Conservation (phyloP, 2,329 filamentous ascomycete species). For the Colletotrichum kahawae region DNA sequence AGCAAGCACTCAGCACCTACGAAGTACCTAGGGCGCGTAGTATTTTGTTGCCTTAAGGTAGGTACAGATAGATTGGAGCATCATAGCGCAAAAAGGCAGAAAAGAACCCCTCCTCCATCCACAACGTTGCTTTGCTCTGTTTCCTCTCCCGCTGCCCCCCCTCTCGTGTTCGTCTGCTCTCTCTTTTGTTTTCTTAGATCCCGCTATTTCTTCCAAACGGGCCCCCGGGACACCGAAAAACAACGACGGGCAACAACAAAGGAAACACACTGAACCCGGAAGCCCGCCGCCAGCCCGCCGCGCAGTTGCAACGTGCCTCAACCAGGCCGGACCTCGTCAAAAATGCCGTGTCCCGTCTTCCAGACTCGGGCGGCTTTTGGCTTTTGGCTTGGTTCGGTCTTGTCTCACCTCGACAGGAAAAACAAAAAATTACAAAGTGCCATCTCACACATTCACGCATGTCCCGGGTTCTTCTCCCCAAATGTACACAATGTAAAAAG, state of each 20-base stretch:
- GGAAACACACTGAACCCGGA: not conserved
- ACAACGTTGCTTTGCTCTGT: not conserved
- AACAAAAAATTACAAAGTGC: not conserved
- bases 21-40: not conserved
- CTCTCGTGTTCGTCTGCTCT: not conserved
- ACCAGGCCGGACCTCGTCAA: not conserved
- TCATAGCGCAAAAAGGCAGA: constrained; percentile 1
- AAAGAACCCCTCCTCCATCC: not conserved
- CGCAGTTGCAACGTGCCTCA: constrained; percentile 18
- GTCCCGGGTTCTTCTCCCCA: not conserved
- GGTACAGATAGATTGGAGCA: not conserved
- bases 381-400: not conserved
- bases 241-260: not conserved
- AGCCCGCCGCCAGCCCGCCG: not conserved
- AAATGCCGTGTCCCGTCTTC: not conserved
- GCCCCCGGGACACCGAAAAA: not conserved
- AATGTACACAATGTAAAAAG: not conserved
- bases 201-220: not conserved
- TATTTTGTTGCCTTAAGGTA: not conserved
- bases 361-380: not conserved
- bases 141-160: not conserved
- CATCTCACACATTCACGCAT: not conserved
- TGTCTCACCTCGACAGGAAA: constrained; percentile 10
- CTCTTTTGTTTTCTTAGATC: not conserved
- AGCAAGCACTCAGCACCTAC: not conserved